Evolutionary conservation across 1,284 basidiomycete species (phyloP).

Genomic region (Psilocybe mexicana): DNA sequence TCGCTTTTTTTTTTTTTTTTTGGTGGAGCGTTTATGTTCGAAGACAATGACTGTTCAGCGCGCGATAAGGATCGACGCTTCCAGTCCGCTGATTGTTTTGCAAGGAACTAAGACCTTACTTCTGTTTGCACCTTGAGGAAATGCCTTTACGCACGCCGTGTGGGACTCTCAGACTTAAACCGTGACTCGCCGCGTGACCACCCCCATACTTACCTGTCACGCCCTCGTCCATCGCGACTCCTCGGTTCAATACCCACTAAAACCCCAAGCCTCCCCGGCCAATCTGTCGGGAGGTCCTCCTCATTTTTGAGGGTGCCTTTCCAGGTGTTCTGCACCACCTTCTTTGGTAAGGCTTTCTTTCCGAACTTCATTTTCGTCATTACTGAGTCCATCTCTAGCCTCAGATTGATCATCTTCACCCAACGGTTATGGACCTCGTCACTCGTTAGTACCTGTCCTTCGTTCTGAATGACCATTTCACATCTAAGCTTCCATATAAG

Average conservation of each 20-base stretch:
- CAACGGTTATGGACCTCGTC: not conserved
- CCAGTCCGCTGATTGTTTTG: no score
- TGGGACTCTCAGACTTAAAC: slow-evolving; percentile 1
- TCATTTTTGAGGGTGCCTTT: not conserved
- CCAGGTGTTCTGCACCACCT: no score
- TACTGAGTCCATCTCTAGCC: no score
- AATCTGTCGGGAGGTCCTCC: not conserved
- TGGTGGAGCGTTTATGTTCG: no score
- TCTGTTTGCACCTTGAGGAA: not conserved
- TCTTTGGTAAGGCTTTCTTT: no score
- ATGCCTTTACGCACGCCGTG: slow-evolving; percentile 7
- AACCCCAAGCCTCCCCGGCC: not conserved
- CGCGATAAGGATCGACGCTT: no score
- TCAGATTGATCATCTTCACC: not conserved
- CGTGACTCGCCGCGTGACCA: not conserved
- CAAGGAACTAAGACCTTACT: no score
- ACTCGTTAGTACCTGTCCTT: not conserved
- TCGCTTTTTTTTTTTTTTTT: no score
- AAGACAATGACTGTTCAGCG: no score
- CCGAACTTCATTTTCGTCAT: no score
- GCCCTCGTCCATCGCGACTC: not conserved
- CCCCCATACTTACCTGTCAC: slow-evolving; percentile 3
- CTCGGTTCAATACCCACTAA: no score
- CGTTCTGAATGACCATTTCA: not conserved
- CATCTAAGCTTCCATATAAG: slow-evolving; percentile 2